Conservation (phyloP, 2,329 filamentous ascomycete species). For the Microcyclospora pomicola region DNA sequence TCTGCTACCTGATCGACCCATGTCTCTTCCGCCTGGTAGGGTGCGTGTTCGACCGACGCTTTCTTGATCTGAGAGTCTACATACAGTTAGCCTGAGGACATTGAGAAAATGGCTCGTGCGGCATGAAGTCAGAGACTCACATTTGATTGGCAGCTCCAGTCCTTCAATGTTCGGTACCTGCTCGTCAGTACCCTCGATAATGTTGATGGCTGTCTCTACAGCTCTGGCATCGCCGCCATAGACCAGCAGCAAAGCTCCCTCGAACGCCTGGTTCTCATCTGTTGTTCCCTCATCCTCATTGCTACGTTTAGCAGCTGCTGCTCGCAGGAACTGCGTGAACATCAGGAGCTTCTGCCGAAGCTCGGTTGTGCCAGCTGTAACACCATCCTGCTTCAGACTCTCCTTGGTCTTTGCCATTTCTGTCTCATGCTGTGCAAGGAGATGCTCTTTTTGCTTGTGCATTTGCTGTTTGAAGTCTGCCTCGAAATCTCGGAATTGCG, state of each 20-base stretch:
- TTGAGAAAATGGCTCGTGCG: too few species aligned
- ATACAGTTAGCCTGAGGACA: not conserved
- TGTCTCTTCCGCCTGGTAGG: slow-evolving; percentile 41
- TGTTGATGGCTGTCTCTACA: slow-evolving; percentile 60
- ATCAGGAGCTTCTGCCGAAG: slow-evolving; percentile 51
- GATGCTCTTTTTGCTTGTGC: slow-evolving; percentile 41
- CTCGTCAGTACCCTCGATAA: slow-evolving; percentile 60
- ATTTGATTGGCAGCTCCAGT: slow-evolving; percentile 53
- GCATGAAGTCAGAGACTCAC: slow-evolving; percentile 36
- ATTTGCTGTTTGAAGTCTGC: slow-evolving; percentile 53
- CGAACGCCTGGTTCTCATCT: slow-evolving; percentile 68
- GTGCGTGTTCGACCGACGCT: slow-evolving; percentile 32
- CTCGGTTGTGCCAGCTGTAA: slow-evolving; percentile 32
- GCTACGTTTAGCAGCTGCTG: slow-evolving; percentile 61
- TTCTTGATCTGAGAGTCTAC: slow-evolving; percentile 26
- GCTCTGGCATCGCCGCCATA: slow-evolving; percentile 66
- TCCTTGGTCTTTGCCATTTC: slow-evolving; percentile 43
- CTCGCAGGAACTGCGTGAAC: slow-evolving; percentile 65
- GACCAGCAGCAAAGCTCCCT: slow-evolving; percentile 63
- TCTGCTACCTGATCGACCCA: slow-evolving; percentile 36
- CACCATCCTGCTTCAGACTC: slow-evolving; percentile 41
- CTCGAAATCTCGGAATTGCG: slow-evolving; percentile 62
- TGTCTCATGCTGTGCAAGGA: slow-evolving; percentile 42
- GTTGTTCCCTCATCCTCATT: slow-evolving; percentile 51
- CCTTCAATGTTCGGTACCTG: slow-evolving; percentile 51